Base-by-base conservation (phyloP, 2,329 filamentous ascomycete species). In the Ophiosphaerella herpotricha region DNA sequence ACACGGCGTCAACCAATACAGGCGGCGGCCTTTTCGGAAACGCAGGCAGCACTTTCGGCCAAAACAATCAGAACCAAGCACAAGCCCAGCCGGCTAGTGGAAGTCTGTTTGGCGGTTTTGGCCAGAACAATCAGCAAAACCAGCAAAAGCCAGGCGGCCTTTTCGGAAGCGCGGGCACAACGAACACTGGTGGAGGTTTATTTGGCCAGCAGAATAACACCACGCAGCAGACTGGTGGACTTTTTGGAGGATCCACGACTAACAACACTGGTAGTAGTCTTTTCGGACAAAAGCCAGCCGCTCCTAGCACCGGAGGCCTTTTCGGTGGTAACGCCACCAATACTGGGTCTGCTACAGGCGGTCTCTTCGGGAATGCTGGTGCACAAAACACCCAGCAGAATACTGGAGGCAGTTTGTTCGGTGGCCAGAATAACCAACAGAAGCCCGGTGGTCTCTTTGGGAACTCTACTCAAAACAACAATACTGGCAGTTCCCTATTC, bases 201-300 rank as follows among this genome's bases (percentile, higher is more conserved):
- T 86, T 86, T 48, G 82, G 82, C 64, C 57, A 63, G 43, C 57
- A 21, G 57, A 61, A 46, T 53, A 64, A 50, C 43, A 5, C 68
- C 36, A 65, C 36, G 52, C 29, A 57, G 44, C 58, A 60, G 18
- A 50, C 60, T 44, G 66, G 71, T 47, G 69, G 77, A 24, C 59
- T 81, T 24, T 81, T 82, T 53, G 75, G 75, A 33, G 70, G 76
- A 5, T 85, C 86, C 55, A 78, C 80, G 12, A 65, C 65, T 39
- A 63, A 61, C 46, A 68, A 64, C 36, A 64, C 68, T 35, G 64
- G 67, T 39, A 64, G 69, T 29, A 67, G 72, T 39, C 67, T 79
- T 11, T 78, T 78, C 43, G 76, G 75, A n/a, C 65, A 61, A 38
- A 74, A 64, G 44, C 63, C 67, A 6, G 21, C 39, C 40, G 52